Conservation (phyloP, 257 asterid species). For the Leptodermis oblonga region DNA sequence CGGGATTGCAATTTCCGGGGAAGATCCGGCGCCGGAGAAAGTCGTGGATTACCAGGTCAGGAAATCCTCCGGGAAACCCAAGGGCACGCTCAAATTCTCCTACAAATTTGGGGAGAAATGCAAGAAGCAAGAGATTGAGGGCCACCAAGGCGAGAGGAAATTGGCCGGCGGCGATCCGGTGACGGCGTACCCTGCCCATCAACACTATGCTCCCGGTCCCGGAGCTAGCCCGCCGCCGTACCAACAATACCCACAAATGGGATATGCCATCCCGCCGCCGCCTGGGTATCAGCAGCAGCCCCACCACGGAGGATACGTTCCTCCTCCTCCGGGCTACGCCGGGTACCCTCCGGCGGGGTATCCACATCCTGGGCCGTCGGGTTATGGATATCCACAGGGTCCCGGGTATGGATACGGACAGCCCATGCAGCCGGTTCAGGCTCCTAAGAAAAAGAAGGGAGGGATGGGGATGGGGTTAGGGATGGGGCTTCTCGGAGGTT, state of each 20-base stretch:
- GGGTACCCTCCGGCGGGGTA: conserved; percentile 31
- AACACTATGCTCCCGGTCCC: conserved; percentile 13
- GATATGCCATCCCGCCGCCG: conserved; percentile 23
- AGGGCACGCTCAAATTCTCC: conserved; percentile 63
- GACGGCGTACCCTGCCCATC: conserved; percentile 44
- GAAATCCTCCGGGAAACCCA: conserved; percentile 55
- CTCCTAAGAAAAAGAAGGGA: conserved; percentile 49
- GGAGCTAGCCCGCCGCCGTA: conserved; percentile 16
- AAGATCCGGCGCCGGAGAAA: conserved; percentile 25
- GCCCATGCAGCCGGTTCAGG: conserved; percentile 36
- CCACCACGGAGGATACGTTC: conserved; percentile 20
- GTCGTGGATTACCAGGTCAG: conserved; percentile 49
- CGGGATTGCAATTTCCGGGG: neutral
- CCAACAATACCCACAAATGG: conserved; percentile 31
- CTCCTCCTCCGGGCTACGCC: conserved; percentile 35
- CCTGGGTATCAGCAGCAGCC: conserved; percentile 15
- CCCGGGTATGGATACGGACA: conserved; percentile 36
- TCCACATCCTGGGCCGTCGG: conserved; percentile 19
- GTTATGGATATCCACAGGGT: conserved; percentile 23
- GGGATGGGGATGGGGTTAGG: conserved; percentile 82
- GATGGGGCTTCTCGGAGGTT: conserved; percentile 85
- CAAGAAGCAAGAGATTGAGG: conserved; percentile 17
- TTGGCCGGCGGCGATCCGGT: conserved; percentile 33
- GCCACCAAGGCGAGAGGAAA: conserved; percentile 20
- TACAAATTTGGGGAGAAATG: conserved; percentile 63